A percentile compares a stretch with the other conserved stretches of the same genome.
phyloP scores from a whole-genome alignment of 1,139 yeast genomes.

The Suhomyces guaymorum region DNA sequence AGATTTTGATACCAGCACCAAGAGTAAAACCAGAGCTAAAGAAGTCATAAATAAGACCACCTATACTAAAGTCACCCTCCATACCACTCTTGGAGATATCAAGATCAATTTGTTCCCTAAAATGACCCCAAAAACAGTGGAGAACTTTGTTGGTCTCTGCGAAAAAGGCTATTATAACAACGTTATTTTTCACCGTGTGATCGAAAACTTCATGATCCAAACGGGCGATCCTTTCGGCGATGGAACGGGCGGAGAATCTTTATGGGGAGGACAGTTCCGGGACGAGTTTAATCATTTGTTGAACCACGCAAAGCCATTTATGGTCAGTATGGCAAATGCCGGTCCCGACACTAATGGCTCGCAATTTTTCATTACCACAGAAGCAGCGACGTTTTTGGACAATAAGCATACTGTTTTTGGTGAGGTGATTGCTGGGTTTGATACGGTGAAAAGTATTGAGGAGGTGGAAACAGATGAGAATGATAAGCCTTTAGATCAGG shows the following conservation, averaged over 20 bases:
- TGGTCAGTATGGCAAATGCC: constrained; percentile 48
- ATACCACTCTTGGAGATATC: constrained; percentile 51
- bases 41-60: constrained; percentile 1
- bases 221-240: constrained; percentile 54
- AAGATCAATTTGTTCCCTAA: constrained; percentile 35
- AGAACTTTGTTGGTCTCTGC: constrained; percentile 43
- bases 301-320: constrained; percentile 41
- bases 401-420: constrained; percentile 36
- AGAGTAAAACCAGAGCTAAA: constrained; percentile 8
- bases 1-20: constrained; percentile 16
- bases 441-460: constrained; percentile 29
- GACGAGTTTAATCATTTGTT: constrained; percentile 45
- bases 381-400: constrained; percentile 26
- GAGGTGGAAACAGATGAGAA: constrained; percentile 23
- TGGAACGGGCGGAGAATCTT: constrained; percentile 51
- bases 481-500: constrained; percentile 25
- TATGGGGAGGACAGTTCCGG: constrained; percentile 45
- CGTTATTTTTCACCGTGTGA: constrained; percentile 48
- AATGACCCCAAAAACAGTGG: constrained; percentile 44
- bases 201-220: constrained; percentile 53
- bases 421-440: constrained; percentile 29
- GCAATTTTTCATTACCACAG: constrained; percentile 36
- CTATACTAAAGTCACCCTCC: constrained; percentile 28
- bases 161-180: constrained; percentile 40
- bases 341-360: constrained; percentile 34